phyloP scores from a whole-genome alignment of 1,284 basidiomycete genomes.

The Stygiomarasmius scandens region DNA sequence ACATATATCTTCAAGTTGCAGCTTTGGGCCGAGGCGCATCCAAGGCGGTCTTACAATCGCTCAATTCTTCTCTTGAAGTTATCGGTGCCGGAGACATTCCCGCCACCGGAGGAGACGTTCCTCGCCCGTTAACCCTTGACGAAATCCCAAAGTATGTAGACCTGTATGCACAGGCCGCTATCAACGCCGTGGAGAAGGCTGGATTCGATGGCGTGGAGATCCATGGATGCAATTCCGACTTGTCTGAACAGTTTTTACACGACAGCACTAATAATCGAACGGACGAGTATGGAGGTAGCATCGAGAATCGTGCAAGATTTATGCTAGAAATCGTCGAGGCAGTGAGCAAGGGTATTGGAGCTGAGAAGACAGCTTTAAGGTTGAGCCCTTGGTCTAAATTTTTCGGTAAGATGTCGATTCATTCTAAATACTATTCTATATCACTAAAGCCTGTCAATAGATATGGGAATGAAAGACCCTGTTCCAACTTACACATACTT shows the following conservation, averaged over 20 bases:
- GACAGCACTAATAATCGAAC: conserved; percentile 45
- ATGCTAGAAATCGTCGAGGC: conserved; percentile 46
- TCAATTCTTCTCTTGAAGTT: conserved; percentile 3
- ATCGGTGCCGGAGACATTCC: conserved; percentile 1
- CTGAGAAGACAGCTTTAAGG: conserved; percentile 46
- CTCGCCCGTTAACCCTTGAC: conserved; percentile 29
- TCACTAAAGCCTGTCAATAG: conserved; percentile 16
- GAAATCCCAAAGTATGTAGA: conserved; percentile 42
- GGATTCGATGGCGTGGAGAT: conserved; percentile 47
- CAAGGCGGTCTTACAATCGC: not conserved
- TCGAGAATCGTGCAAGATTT: conserved; percentile 51
- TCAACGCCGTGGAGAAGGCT: conserved; percentile 35
- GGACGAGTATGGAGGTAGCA: conserved; percentile 53
- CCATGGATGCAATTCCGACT: conserved; percentile 35
- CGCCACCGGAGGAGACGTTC: conserved; percentile 28
- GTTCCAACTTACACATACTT: conserved; percentile 35
- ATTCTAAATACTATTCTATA: not conserved
- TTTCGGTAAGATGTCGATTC: conserved; percentile 24
- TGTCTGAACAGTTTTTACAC: conserved; percentile 42
- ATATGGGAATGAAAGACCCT: conserved; percentile 39
- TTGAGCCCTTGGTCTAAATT: conserved; percentile 48
- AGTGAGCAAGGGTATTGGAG: conserved; percentile 34
- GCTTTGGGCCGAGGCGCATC: conserved; percentile 40
- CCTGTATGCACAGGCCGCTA: conserved; percentile 32
- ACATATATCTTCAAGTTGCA: conserved; percentile 47